Conservation (phyloP, 352 stramenopile genomes). For the Globisporangium solare region DNA sequence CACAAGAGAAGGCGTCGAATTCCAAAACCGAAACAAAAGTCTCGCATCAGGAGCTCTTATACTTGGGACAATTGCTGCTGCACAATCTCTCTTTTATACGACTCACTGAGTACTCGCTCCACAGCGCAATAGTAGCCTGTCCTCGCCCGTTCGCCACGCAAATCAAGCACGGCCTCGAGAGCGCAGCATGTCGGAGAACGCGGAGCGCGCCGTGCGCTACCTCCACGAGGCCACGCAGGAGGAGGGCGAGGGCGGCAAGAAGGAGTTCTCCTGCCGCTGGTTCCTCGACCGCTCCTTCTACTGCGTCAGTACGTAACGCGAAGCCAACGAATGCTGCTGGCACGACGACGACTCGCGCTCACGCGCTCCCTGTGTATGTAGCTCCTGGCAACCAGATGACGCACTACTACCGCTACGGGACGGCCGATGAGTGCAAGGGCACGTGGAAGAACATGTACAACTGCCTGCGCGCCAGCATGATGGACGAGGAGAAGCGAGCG, state of each 20-base stretch:
- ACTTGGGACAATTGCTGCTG: too few relatives aligned
- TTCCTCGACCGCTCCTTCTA: conserved; percentile 79
- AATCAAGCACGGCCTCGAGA: conserved; percentile 1
- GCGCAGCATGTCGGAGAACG: conserved; percentile 28
- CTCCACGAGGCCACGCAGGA: conserved; percentile 37
- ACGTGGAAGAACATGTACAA: conserved; percentile 81
- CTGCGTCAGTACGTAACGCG: conserved; percentile 70
- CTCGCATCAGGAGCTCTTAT: too few relatives aligned
- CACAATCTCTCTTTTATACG: too few relatives aligned
- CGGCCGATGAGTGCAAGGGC: conserved; percentile 72
- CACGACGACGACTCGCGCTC: neutral
- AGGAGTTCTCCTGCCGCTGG: conserved; percentile 61
- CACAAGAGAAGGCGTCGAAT: too few relatives aligned
- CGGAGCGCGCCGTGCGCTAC: conserved; percentile 59
- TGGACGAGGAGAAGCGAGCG: conserved; percentile 68
- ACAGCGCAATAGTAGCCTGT: too few relatives aligned
- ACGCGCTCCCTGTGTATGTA: conserved; percentile 12
- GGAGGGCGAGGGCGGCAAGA: conserved; percentile 32
- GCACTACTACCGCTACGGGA: conserved; percentile 72
- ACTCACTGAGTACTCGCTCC: too few relatives aligned
- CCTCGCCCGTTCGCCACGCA: neutral
- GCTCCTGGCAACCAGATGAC: conserved; percentile 78
- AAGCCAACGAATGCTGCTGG: neutral
- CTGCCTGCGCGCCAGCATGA: conserved; percentile 73
- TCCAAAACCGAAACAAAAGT: too few relatives aligned